These are phyloP conservation scores for Cercospora brassicicola DNA, from an alignment of 2,329 filamentous ascomycete species.

Conservation along the genomic window DNA sequence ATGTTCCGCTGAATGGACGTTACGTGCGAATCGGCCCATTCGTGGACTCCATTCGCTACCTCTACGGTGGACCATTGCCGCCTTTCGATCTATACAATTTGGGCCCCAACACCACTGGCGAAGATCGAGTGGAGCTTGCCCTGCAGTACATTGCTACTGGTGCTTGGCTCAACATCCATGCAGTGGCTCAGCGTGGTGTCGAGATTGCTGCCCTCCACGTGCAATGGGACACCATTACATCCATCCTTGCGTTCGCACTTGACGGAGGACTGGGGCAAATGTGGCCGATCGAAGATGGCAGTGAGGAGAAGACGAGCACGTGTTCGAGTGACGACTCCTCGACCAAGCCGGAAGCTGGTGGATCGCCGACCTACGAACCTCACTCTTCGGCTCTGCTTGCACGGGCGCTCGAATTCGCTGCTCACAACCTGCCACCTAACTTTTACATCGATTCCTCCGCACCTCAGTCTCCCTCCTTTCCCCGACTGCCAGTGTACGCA, in stretches of 20 bases:
- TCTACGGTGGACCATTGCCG: conserved; percentile 38
- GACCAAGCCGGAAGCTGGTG: conserved; percentile 26
- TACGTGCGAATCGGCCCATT: conserved; percentile 31
- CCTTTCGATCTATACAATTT: conserved; percentile 25
- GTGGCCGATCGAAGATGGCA: conserved; percentile 39
- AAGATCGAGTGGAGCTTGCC: conserved; percentile 40
- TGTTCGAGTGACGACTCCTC: conserved; percentile 35
- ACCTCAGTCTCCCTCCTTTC: conserved; percentile 49
- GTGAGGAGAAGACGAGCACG: conserved; percentile 42
- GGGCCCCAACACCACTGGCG: conserved; percentile 14
- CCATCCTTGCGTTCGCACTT: conserved; percentile 60
- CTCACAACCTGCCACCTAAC: conserved; percentile 59
- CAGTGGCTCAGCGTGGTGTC: conserved; percentile 58
- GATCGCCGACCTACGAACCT: conserved; percentile 51
- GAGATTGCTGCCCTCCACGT: conserved; percentile 60
- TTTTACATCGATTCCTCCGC: conserved; percentile 60
- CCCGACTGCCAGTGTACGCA: conserved; percentile 45
- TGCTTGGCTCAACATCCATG: conserved; percentile 56
- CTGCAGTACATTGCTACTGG: conserved; percentile 67
- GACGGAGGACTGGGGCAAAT: conserved; percentile 46
- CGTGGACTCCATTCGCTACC: conserved; percentile 34
- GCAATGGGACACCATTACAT: conserved; percentile 64
- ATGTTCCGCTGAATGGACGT: conserved; percentile 25
- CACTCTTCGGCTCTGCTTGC: conserved; percentile 58
- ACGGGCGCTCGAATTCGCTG: conserved; percentile 59